A percentile compares a stretch with the other conserved stretches of the same genome.
These are phyloP conservation scores for Paramecium pentaurelia DNA, from an alignment of 73 alveolate species.

Conservation along the genomic window DNA sequence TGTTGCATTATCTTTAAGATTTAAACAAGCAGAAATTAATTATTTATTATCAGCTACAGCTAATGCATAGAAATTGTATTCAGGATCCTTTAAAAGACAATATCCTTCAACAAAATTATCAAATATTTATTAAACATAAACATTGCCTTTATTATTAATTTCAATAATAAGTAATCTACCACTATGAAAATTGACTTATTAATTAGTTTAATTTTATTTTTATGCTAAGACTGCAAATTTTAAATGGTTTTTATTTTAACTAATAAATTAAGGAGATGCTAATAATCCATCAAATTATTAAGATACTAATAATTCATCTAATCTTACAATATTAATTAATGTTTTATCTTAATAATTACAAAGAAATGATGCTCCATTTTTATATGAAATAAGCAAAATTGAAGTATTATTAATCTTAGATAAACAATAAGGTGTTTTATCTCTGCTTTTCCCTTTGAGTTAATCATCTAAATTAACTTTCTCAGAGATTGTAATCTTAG, in stretches of 20 bases:
- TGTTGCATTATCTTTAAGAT: not conserved
- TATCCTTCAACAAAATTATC: not conserved
- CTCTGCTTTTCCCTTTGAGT: constrained; percentile 19
- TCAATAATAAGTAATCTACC: constrained; percentile 26
- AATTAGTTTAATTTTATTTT: not conserved
- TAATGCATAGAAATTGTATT: not conserved
- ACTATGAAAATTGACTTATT: not conserved
- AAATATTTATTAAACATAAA: not conserved
- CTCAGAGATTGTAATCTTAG: not conserved
- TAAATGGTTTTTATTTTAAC: not conserved
- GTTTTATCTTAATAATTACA: not conserved
- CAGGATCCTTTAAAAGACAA: not conserved
- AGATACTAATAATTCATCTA: not conserved
- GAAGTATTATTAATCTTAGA: not conserved
- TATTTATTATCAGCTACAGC: not conserved
- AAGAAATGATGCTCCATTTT: constrained; percentile 23
- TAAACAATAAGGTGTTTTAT: not conserved
- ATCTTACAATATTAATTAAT: not conserved
- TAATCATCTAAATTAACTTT: not conserved
- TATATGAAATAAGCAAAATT: not conserved
- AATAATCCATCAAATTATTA: not conserved
- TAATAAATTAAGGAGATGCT: constrained; percentile 8
- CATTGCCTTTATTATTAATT: not conserved
- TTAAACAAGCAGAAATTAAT: not conserved
- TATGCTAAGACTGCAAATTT: not conserved